A percentile compares a stretch with the other conserved stretches of the same genome.
phyloP scores from a whole-genome alignment of 1,139 yeast genomes.

The Protomyces inouyei region DNA sequence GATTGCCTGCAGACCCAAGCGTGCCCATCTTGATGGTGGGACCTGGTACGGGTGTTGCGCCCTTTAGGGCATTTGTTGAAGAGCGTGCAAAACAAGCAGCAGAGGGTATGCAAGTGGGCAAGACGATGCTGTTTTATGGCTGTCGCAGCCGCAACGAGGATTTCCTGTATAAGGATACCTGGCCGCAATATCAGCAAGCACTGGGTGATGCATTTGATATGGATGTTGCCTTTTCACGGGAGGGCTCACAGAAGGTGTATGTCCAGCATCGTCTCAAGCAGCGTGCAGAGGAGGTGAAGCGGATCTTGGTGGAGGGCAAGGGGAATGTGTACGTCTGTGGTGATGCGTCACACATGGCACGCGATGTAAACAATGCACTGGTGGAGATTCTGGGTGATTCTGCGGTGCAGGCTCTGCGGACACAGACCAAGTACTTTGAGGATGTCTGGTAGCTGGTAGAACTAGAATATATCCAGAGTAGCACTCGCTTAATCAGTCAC shows the following conservation, averaged over 20 bases:
- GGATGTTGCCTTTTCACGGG: conserved; percentile 83
- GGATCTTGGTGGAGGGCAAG: conserved; percentile 68
- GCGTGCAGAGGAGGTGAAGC: conserved; percentile 41
- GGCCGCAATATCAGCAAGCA: conserved; percentile 50
- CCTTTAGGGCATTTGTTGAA: conserved; percentile 88
- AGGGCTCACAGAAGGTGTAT: conserved; percentile 60
- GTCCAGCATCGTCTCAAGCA: conserved; percentile 78
- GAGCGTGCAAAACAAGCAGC: conserved; percentile 60
- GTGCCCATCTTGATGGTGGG: conserved; percentile 90
- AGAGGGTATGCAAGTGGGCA: conserved; percentile 56
- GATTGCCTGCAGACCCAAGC: conserved; percentile 79
- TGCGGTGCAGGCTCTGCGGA: conserved; percentile 70
- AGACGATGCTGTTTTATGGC: conserved; percentile 74
- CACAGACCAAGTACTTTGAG: conserved; percentile 88
- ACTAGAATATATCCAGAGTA: no score
- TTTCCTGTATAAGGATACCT: conserved; percentile 33
- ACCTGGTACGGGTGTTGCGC: conserved; percentile 98
- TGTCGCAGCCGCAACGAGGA: conserved; percentile 33
- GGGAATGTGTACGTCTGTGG: conserved; percentile 86
- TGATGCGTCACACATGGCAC: conserved; percentile 93
- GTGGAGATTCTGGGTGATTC: conserved; percentile 70
- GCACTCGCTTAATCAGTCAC: no score
- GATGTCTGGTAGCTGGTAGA: conserved; percentile 70
- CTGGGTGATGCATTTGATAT: conserved; percentile 66
- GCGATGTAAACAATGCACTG: conserved; percentile 81